Evolutionary conservation across 2,329 filamentous ascomycete species (phyloP).

Genomic region (Penicillium capsulatum): DNA sequence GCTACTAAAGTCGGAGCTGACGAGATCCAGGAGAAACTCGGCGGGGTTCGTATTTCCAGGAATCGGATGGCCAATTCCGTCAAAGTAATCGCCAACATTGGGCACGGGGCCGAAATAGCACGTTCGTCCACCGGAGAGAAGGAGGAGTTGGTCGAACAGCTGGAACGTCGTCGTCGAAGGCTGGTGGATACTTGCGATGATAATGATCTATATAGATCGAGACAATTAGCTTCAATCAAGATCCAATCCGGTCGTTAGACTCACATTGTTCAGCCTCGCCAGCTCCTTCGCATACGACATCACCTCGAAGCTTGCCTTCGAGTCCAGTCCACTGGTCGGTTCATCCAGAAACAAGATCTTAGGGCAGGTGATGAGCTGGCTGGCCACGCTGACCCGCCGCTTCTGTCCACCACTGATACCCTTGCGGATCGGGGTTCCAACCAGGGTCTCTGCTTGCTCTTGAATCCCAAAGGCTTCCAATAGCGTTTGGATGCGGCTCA

Average conservation of each 20-base stretch:
- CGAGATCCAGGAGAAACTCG: conserved; percentile 72
- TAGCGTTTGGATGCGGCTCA: conserved; percentile 61
- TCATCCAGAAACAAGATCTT: conserved; percentile 80
- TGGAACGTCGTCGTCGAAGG: conserved; percentile 75
- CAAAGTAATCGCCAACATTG: conserved; percentile 61
- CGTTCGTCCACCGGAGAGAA: conserved; percentile 66
- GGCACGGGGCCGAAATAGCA: conserved; percentile 67
- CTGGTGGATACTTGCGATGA: conserved; percentile 81
- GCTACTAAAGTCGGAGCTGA: conserved; percentile 69
- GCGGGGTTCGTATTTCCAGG: conserved; percentile 72
- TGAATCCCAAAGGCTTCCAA: conserved; percentile 69
- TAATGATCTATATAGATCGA: conserved; percentile 69
- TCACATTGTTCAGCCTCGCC: conserved; percentile 61
- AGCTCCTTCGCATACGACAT: conserved; percentile 67
- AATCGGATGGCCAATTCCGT: conserved; percentile 56
- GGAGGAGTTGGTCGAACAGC: conserved; percentile 72
- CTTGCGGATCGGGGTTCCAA: conserved; percentile 78
- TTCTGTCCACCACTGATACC: conserved; percentile 85
- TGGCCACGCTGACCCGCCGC: conserved; percentile 71
- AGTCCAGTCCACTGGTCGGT: conserved; percentile 79
- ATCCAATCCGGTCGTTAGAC: conserved; percentile 22
- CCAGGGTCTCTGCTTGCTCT: conserved; percentile 64
- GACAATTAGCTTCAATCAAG: background rate
- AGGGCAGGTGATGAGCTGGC: conserved; percentile 74
- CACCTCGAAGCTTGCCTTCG: conserved; percentile 70